A percentile compares a stretch with the other conserved stretches of the same genome.
These are phyloP conservation scores for Xylaria sp. DNA, from an alignment of 2,329 filamentous ascomycete species.

Conservation along the genomic window DNA sequence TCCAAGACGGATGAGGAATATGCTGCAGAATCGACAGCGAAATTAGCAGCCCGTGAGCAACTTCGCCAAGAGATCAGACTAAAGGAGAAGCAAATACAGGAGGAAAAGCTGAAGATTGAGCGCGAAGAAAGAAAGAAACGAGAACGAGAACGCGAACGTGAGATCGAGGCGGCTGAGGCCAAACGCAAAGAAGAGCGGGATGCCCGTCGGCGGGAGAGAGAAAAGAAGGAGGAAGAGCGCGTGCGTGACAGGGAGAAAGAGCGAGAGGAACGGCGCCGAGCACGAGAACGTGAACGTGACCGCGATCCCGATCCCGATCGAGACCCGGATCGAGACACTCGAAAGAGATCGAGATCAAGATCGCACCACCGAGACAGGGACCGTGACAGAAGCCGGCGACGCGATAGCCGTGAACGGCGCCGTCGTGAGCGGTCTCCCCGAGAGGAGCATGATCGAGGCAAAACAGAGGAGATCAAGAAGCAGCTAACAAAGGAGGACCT, in stretches of 20 bases:
- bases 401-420: slow-evolving; percentile 42
- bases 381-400: slow-evolving; percentile 43
- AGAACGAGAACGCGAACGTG: slow-evolving; percentile 55
- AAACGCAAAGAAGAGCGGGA: slow-evolving; percentile 58
- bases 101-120: slow-evolving; percentile 64
- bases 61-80: slow-evolving; percentile 64
- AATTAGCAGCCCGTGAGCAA: slow-evolving; percentile 65
- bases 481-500: slow-evolving; percentile 64
- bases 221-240: slow-evolving; percentile 45
- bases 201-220: slow-evolving; percentile 52
- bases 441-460: slow-evolving; percentile 45
- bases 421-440: slow-evolving; percentile 43
- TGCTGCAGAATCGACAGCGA: slow-evolving; percentile 66
- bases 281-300: slow-evolving; percentile 47
- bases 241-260: slow-evolving; percentile 57
- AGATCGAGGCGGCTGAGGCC: slow-evolving; percentile 55
- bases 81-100: slow-evolving; percentile 65
- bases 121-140: slow-evolving; percentile 60
- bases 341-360: slow-evolving; percentile 42
- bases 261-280: slow-evolving; percentile 57
- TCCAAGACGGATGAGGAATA: slow-evolving; percentile 78
- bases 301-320: slow-evolving; percentile 38
- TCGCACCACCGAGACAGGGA: slow-evolving; percentile 44
- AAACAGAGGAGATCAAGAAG: slow-evolving; percentile 56
- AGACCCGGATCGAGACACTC: slow-evolving; percentile 35